Percentiles rank a stretch among this genome's conserved stretches.
Evolutionary conservation across 768 basidiomycete species (phyloP).

Genomic region (Pleurotus djamor): DNA sequence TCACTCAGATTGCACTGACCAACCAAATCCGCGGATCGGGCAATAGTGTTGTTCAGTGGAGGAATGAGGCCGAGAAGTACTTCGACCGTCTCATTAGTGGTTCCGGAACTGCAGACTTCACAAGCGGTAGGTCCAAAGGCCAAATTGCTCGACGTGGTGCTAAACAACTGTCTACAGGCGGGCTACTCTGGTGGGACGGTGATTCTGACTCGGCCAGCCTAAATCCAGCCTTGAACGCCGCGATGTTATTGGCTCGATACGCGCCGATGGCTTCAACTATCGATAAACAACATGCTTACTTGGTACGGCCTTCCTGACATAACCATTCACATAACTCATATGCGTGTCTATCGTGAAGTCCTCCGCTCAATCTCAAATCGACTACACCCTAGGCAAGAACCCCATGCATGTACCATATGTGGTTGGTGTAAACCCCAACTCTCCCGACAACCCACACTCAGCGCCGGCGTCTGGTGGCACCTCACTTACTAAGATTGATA

Average conservation of each 20-base stretch:
- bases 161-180: conserved; percentile 42
- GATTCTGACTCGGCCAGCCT: conserved; percentile 80
- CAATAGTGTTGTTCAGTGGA: conserved; percentile 67
- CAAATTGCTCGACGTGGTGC: background rate
- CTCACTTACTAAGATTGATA: conserved; percentile 68
- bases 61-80: conserved; percentile 65
- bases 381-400: conserved; percentile 86
- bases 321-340: conserved; percentile 4
- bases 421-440: conserved; percentile 88
- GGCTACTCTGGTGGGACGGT: conserved; percentile 78
- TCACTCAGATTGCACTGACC: conserved; percentile 67
- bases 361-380: conserved; percentile 75
- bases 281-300: conserved; percentile 57
- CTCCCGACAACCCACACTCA: conserved; percentile 88
- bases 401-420: conserved; percentile 89
- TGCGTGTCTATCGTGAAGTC: conserved; percentile 32
- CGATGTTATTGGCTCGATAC: conserved; percentile 80
- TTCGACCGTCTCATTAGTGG: conserved; percentile 71
- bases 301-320: conserved; percentile 30
- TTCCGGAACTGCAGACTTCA: conserved; percentile 51
- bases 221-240: conserved; percentile 85
- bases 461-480: conserved; percentile 85
- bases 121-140: conserved; percentile 45
- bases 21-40: conserved; percentile 39
- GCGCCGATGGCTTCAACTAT: conserved; percentile 67